A percentile compares a stretch with the other conserved stretches of the same genome.
Conservation (phyloP, 2,329 filamentous ascomycete species). For the Alternaria atra region DNA sequence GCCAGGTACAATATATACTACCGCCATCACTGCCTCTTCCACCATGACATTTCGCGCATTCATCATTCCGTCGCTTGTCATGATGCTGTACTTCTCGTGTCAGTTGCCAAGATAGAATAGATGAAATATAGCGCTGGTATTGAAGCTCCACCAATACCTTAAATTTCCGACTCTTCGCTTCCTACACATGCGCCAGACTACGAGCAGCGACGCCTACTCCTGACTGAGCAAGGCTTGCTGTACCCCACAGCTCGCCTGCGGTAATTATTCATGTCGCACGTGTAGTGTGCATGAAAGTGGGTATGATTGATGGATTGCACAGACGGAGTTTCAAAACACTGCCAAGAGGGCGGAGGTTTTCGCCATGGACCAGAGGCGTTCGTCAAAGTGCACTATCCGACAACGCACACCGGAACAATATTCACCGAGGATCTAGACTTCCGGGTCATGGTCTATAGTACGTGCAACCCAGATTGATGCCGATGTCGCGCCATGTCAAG, state of each 20-base stretch:
- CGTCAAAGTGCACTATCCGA: no score
- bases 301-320: constrained; percentile 5
- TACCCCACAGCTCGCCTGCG: neutral
- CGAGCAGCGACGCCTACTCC: neutral
- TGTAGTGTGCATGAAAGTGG: neutral
- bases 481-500: neutral
- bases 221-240: neutral
- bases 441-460: neutral
- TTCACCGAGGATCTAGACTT: neutral
- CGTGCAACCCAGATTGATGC: neutral
- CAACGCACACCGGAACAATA: neutral
- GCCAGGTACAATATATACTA: neutral
- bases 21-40: neutral
- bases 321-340: neutral
- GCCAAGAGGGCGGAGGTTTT: neutral
- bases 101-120: constrained; percentile 2
- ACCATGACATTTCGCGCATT: neutral
- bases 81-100: neutral
- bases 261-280: neutral
- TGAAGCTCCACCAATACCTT: constrained; percentile 5
- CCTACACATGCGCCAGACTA: neutral
- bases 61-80: neutral
- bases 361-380: neutral
- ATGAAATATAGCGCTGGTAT: neutral
- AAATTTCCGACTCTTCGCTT: constrained; percentile 3